Conservation (phyloP, 257 asterid genomes). For the Paraleonurus japonicus region DNA sequence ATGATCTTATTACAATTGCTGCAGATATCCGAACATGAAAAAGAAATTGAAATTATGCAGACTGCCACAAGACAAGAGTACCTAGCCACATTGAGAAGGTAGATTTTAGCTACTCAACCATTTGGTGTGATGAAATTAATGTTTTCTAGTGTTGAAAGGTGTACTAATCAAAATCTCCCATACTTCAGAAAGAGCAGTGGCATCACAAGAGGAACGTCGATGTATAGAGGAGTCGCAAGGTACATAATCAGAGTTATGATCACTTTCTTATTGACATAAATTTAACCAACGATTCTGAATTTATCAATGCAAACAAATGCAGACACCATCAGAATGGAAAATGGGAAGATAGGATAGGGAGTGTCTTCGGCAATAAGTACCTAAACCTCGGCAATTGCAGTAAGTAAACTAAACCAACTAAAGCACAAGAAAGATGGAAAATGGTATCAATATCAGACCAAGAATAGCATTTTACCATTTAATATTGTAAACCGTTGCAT, state of each 20-base stretch:
- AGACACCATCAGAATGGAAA: constrained; percentile 52
- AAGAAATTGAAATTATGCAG: constrained; percentile 41
- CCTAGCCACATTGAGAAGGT: constrained; percentile 50
- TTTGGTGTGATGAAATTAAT: neutral
- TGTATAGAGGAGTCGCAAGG: constrained; percentile 47
- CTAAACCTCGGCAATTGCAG: constrained; percentile 52
- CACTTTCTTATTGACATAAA: neutral
- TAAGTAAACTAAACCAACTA: constrained; percentile 20
- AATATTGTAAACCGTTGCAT: neutral
- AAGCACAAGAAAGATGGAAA: neutral
- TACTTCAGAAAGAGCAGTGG: constrained; percentile 50
- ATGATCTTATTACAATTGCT: constrained; percentile 11
- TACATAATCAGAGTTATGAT: constrained; percentile 2
- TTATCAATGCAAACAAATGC: constrained; percentile 17
- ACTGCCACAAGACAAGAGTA: constrained; percentile 46
- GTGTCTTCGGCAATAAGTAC: constrained; percentile 46
- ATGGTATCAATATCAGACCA: neutral
- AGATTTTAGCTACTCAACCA: neutral
- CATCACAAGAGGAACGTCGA: constrained; percentile 48
- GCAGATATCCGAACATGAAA: constrained; percentile 37
- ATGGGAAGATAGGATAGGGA: constrained; percentile 55
- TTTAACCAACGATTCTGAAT: neutral
- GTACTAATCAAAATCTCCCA: constrained; percentile 8
- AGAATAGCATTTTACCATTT: neutral
- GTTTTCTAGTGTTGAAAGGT: neutral